Conservation (phyloP, 495 filamentous ascomycete species). For the Xylaria longipes region DNA sequence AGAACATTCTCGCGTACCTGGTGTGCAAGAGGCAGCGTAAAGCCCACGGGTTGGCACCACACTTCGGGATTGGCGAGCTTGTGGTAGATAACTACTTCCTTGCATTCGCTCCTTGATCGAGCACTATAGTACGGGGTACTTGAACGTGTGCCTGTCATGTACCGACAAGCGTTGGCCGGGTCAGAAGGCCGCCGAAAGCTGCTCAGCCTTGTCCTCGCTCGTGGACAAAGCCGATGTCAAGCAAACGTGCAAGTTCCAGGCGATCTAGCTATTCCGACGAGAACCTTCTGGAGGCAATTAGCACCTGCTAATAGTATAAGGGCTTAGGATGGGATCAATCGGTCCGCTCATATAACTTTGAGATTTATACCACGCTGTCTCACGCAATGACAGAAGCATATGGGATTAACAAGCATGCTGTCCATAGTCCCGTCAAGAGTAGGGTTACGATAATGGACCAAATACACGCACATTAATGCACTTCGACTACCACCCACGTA, state of each 20-base stretch:
- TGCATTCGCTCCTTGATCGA: not conserved
- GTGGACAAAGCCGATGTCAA: not conserved
- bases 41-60: not conserved
- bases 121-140: not conserved
- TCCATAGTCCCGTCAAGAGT: not conserved
- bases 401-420: not conserved
- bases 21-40: not conserved
- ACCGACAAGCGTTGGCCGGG: not conserved
- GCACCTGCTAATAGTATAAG: not conserved
- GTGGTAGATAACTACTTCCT: not conserved
- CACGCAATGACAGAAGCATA: not conserved
- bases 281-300: not conserved
- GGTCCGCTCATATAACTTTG: not conserved
- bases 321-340: not conserved
- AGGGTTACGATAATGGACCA: not conserved
- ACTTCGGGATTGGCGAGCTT: not conserved
- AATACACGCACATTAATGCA: not conserved
- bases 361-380: not conserved
- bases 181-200: not conserved
- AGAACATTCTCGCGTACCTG: slow-evolving; percentile 1
- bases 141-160: not conserved
- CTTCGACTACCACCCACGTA: not conserved
- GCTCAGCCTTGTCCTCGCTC: slow-evolving; percentile 14
- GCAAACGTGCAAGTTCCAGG: not conserved
- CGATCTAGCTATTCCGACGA: not conserved